Evolutionary conservation across 164 flowering plant genomes (phyloP).

Genomic region (Nymphaea colorata): DNA sequence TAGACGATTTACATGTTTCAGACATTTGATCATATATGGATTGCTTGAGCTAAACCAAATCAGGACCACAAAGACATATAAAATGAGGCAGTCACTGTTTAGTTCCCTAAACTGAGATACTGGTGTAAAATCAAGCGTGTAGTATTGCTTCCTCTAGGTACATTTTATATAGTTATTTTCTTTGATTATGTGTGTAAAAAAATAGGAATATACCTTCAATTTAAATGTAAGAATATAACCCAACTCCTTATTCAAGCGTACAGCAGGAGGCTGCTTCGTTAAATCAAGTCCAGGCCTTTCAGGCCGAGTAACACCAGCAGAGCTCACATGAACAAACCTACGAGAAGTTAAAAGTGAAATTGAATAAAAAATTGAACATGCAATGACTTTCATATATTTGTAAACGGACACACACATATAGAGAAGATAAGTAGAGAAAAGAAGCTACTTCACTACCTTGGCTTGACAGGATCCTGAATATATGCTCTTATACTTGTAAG

Average conservation of each 20-base stretch:
- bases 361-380: background rate
- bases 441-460: constrained; percentile 38
- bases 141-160: too few relatives aligned
- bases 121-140: too few relatives aligned
- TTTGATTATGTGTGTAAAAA: background rate
- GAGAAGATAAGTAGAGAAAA: background rate
- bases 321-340: constrained; percentile 91
- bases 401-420: background rate
- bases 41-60: too few relatives aligned
- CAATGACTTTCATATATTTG: background rate
- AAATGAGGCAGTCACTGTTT: too few relatives aligned
- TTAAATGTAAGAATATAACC: constrained; percentile 83
- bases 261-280: constrained; percentile 97
- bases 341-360: constrained; percentile 9
- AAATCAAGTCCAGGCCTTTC: constrained; percentile 92
- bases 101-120: too few relatives aligned
- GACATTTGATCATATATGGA: too few relatives aligned
- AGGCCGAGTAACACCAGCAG: constrained; percentile 97
- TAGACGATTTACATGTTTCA: too few relatives aligned
- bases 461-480: constrained; percentile 66
- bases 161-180: background rate
- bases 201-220: constrained; percentile 46
- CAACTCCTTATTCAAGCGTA: constrained; percentile 90
- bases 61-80: too few relatives aligned
- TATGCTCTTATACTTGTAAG: constrained; percentile 63